A percentile compares a stretch with the other conserved stretches of the same genome.
Conservation (phyloP, 139 green algal species). For the Klebsormidium nitens region DNA sequence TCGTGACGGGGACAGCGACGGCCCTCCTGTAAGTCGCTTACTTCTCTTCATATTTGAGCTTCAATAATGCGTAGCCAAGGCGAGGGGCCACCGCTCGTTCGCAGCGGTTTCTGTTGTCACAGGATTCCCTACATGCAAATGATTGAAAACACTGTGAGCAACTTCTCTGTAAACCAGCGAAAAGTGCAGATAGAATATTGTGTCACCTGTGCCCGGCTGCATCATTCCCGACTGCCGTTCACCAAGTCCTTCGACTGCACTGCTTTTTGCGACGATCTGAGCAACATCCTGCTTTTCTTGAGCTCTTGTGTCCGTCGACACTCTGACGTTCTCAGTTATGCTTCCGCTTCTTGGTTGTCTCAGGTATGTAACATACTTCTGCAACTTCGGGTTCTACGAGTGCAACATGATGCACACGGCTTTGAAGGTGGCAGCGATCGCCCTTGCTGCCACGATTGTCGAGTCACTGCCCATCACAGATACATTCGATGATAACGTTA, state of each 20-base stretch:
- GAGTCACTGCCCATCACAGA: constrained; percentile 80
- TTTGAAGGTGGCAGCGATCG: constrained; percentile 43
- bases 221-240: too few relatives aligned
- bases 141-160: too few relatives aligned
- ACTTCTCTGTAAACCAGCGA: too few relatives aligned
- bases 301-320: constrained; percentile 8
- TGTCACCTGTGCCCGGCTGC: too few relatives aligned
- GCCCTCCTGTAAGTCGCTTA: constrained; percentile 45
- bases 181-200: too few relatives aligned
- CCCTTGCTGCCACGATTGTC: constrained; percentile 56
- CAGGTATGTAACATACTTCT: constrained; percentile 22
- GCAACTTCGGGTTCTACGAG: constrained; percentile 5
- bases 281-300: constrained; percentile 1
- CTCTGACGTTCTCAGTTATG: not conserved
- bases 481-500: constrained; percentile 87
- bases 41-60: too few relatives aligned
- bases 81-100: too few relatives aligned
- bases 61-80: too few relatives aligned
- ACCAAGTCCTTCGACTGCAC: too few relatives aligned
- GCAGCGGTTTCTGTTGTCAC: too few relatives aligned
- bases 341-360: not conserved
- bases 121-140: too few relatives aligned
- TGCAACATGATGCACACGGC: constrained; percentile 7
- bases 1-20: constrained; percentile 41
- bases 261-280: too few relatives aligned